Evolutionary conservation across 1,139 yeast species (phyloP).

Genomic region (Pichia inconspicua): DNA sequence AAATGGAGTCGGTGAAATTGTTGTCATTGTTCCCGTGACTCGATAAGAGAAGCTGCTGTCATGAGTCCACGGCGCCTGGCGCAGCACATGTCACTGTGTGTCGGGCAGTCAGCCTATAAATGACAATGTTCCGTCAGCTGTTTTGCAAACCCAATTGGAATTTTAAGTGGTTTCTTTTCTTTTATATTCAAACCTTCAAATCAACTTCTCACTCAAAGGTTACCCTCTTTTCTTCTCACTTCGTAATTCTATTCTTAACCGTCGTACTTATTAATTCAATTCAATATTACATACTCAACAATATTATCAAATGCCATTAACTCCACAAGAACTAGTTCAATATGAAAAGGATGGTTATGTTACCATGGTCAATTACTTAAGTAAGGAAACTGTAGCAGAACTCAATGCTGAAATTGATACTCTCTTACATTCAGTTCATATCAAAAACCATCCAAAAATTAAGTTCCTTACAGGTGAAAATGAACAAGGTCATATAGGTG

Average conservation of each 20-base stretch:
- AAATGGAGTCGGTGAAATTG: too few species aligned
- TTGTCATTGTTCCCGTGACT: not conserved
- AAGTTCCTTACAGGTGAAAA: slow-evolving; percentile 56
- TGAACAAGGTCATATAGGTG: slow-evolving; percentile 53
- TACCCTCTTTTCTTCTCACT: too few species aligned
- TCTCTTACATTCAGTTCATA: slow-evolving; percentile 44
- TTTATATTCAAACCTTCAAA: too few species aligned
- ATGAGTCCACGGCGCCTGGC: too few species aligned
- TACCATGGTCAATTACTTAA: slow-evolving; percentile 50
- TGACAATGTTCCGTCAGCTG: too few species aligned
- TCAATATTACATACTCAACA: not conserved
- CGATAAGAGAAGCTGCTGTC: too few species aligned
- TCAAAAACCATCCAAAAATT: slow-evolving; percentile 60
- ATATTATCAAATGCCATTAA: slow-evolving; percentile 19
- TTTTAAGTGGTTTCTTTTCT: too few species aligned
- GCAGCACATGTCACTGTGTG: not conserved
- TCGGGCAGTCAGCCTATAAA: not conserved
- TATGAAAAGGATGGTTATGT: slow-evolving; percentile 57
- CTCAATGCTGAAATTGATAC: slow-evolving; percentile 39
- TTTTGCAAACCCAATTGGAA: too few species aligned
- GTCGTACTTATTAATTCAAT: too few species aligned
- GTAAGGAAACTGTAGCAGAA: slow-evolving; percentile 32
- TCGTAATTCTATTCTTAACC: too few species aligned
- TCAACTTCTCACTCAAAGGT: too few species aligned
- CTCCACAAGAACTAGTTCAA: slow-evolving; percentile 36